Conservation (phyloP, 345 rosid species). For the Excoecaria agallocha region DNA sequence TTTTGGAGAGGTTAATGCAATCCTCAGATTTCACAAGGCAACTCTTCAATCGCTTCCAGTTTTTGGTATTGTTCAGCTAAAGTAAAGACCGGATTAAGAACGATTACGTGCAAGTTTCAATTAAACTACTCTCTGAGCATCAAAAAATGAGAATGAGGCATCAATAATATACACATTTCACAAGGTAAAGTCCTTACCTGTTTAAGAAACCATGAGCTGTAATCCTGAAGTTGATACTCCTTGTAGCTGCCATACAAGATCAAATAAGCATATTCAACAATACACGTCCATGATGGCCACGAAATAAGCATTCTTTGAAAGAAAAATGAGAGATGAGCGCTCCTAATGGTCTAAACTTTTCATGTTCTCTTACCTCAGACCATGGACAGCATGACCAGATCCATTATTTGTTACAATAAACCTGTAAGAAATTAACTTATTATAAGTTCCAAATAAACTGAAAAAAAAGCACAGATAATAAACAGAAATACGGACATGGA, state of each 20-base stretch:
- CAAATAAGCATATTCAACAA: slow-evolving; percentile 2
- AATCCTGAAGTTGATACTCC: slow-evolving; percentile 91
- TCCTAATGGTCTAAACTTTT: background rate
- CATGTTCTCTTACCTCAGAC: slow-evolving; percentile 56
- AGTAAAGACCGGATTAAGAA: slow-evolving; percentile 13
- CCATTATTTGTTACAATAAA: slow-evolving; percentile 85
- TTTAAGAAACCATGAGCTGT: slow-evolving; percentile 84
- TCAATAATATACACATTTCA: background rate
- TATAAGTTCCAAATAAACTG: background rate
- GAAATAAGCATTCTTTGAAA: background rate
- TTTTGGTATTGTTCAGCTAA: slow-evolving; percentile 66
- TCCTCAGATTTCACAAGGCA: slow-evolving; percentile 89
- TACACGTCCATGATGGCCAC: background rate
- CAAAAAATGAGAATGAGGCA: background rate
- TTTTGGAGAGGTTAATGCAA: slow-evolving; percentile 61
- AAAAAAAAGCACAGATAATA: slow-evolving; percentile 1
- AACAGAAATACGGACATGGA: background rate
- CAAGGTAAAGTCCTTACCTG: slow-evolving; percentile 38
- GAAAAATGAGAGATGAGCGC: background rate
- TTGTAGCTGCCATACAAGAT: slow-evolving; percentile 59
- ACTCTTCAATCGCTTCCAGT: slow-evolving; percentile 77
- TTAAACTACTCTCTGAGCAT: slow-evolving; percentile 8
- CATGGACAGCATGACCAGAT: slow-evolving; percentile 70
- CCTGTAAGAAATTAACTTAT: slow-evolving; percentile 37
- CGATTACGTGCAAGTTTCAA: background rate